A percentile compares a stretch with the other conserved stretches of the same genome.
Evolutionary conservation across 108 stramenopile genomes (phyloP).

Genomic region (Skeletonema tropicum): DNA sequence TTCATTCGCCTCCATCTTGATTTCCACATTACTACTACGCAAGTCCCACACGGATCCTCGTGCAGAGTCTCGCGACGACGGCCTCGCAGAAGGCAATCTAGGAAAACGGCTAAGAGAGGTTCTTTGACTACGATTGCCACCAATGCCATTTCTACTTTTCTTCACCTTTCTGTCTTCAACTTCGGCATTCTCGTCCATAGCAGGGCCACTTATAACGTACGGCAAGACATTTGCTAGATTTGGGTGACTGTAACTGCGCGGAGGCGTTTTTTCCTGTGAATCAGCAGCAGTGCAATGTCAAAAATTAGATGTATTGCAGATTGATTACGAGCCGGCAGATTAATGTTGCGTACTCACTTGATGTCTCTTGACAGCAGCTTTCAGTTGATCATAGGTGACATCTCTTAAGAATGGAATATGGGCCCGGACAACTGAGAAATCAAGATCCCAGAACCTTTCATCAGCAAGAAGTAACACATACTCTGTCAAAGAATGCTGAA

Average conservation of each 20-base stretch:
- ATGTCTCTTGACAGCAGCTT: conserved; percentile 38
- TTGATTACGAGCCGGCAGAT: not conserved
- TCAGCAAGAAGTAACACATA: conserved; percentile 10
- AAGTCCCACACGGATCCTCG: not conserved
- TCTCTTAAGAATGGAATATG: conserved; percentile 10
- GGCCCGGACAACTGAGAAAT: conserved; percentile 10
- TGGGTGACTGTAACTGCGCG: not conserved
- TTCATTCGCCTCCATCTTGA: conserved; percentile 10
- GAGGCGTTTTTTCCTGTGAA: not conserved
- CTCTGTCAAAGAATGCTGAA: not conserved
- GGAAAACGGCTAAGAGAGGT: not conserved
- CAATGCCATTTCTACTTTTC: not conserved
- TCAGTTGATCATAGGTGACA: conserved; percentile 19
- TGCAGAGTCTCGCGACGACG: not conserved
- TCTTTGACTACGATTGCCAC: not conserved
- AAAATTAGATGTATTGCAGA: conserved; percentile 37
- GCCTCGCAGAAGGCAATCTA: not conserved
- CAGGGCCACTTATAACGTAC: not conserved
- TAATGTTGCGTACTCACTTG: not conserved
- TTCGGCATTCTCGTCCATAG: not conserved
- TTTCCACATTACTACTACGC: not conserved
- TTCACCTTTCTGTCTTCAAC: not conserved
- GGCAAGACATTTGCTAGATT: not conserved
- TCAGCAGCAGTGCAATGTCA: not conserved
- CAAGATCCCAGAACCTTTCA: conserved; percentile 18